Evolutionary conservation across 139 green algal genomes (phyloP).

Genomic region (Volvox africanus): DNA sequence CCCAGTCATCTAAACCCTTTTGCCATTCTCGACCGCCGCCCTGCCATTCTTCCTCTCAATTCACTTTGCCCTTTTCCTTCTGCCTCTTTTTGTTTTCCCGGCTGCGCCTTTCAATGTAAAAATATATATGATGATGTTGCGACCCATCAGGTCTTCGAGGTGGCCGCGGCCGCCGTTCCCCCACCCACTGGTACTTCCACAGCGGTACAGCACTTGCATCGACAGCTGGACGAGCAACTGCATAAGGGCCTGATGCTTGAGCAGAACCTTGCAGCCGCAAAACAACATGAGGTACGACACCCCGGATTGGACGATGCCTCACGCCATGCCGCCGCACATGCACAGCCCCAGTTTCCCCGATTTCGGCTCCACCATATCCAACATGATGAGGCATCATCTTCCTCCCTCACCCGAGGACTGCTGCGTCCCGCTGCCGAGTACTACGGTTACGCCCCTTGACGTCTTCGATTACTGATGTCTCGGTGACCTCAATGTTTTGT

Average conservation of each 20-base stretch:
- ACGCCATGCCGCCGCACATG: no score
- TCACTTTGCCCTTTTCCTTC: no score
- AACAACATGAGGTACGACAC: conserved; percentile 32
- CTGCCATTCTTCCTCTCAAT: no score
- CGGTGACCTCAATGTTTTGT: no score
- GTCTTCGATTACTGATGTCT: not conserved
- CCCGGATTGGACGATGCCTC: not conserved
- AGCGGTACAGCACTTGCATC: conserved; percentile 11
- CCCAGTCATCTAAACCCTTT: no score
- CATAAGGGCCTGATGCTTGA: conserved; percentile 28
- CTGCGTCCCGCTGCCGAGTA: not conserved
- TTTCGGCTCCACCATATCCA: not conserved
- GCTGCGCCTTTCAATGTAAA: no score
- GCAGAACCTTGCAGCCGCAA: conserved; percentile 36
- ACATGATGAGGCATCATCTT: not conserved
- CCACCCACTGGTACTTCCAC: not conserved
- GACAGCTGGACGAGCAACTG: conserved; percentile 44
- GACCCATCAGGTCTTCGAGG: conserved; percentile 5
- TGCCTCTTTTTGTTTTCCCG: no score
- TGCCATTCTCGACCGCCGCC: no score
- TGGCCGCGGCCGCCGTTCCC: not conserved
- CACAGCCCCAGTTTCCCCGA: not conserved
- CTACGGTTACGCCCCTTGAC: not conserved
- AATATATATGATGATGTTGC: no score
- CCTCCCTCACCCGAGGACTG: not conserved